These are phyloP conservation scores for Pneumocystis oryctolagi DNA, from an alignment of 1,139 yeast genomes.

Conservation along the genomic window DNA sequence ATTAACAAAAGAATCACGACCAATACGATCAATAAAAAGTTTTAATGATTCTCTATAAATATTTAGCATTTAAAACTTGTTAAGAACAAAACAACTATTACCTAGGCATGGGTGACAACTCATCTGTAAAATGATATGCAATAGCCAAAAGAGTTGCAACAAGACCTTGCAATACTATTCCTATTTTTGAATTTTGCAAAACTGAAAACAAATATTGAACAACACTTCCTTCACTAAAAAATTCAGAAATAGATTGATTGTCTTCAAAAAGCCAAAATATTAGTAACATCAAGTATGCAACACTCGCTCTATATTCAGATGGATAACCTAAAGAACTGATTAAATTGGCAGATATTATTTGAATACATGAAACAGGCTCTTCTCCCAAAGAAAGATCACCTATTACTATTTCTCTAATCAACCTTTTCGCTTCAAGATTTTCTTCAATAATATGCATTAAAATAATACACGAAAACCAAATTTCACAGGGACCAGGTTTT, in stretches of 20 bases:
- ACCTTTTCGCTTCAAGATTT: slow-evolving; percentile 33
- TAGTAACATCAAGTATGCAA: slow-evolving; percentile 65
- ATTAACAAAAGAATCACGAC: slow-evolving; percentile 63
- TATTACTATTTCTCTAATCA: slow-evolving; percentile 41
- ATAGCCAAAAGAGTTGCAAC: slow-evolving; percentile 60
- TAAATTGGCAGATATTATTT: slow-evolving; percentile 64
- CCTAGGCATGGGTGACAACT: slow-evolving; percentile 45
- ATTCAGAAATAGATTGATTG: slow-evolving; percentile 56
- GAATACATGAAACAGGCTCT: slow-evolving; percentile 59
- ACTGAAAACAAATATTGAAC: slow-evolving; percentile 55
- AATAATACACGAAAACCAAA: slow-evolving; percentile 71
- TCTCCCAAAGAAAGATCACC: slow-evolving; percentile 56
- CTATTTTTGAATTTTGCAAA: slow-evolving; percentile 39
- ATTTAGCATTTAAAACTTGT: slow-evolving; percentile 4
- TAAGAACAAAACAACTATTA: slow-evolving; percentile 10
- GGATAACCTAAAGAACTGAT: slow-evolving; percentile 46
- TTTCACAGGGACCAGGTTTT: slow-evolving; percentile 60
- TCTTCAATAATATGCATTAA: slow-evolving; percentile 51
- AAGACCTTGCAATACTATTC: slow-evolving; percentile 58
- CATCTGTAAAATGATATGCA: slow-evolving; percentile 62
- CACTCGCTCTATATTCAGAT: slow-evolving; percentile 59
- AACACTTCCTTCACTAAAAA: slow-evolving; percentile 51
- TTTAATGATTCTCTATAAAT: slow-evolving; percentile 41
- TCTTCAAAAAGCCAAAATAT: slow-evolving; percentile 71
- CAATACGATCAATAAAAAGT: slow-evolving; percentile 53